Base-by-base conservation (phyloP, 768 basidiomycete species). In the Tremella mesenterica region DNA sequence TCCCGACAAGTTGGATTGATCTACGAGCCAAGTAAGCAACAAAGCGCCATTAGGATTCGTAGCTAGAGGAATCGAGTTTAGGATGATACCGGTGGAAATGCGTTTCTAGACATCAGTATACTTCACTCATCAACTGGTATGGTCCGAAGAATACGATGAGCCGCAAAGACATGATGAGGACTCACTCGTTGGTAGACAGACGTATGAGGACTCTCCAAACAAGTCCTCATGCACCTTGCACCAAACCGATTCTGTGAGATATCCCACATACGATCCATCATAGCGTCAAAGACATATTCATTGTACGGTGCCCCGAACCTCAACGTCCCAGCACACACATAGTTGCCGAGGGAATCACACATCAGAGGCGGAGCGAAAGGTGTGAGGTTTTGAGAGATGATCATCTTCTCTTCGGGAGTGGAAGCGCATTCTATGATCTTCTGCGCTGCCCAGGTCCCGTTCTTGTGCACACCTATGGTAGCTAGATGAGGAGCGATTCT, bases 391-490 rank as follows among this genome's bases (percentile, higher is more conserved):
- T 85, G 84, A 41, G 87, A 83, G 65, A 99, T 83, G 34, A 93
- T 74, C 5, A 78, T 79, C 50, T 91, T 80, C 72, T 99, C 95
- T 50, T 95, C 90, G 16, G 86, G 83, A 28, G 80, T 84, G 52
- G 84, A 81, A 39, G 91, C 87, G 57, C 90, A 93, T 75, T 96
- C 91, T 54, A 97, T 97, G 69, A 95, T 90, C 79, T 96, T 97
- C 75, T 99, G 95, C 2, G 92, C 92, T 2, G 93, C 93, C 95
- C 95, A 97, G 0, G 95, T 99, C 26, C 95, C 95, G 61, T 99
- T 97, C 78, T 97, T 97, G 79, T 99, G 95, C 52, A 93, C 91
- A 25, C 95, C 95, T 59, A 97, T 95, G 82, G 88, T 88, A 21
- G 93, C 93, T 34, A 99, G 77, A 71, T 93, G 86, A 44, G 95